phyloP scores from a whole-genome alignment of 129 eudicot genomes.

The Pulicaria dysenterica region DNA sequence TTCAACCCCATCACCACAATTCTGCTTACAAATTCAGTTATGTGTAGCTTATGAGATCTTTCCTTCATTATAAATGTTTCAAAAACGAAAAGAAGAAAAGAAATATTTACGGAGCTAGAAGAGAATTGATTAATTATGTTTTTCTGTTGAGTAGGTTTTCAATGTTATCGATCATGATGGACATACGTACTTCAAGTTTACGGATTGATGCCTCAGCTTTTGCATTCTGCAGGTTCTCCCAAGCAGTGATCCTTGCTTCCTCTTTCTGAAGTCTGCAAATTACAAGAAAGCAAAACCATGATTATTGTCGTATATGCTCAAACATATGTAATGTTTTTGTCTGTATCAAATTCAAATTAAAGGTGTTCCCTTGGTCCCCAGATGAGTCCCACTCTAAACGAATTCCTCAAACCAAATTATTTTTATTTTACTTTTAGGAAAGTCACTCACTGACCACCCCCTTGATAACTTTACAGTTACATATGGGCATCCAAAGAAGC shows the following conservation, averaged over 20 bases:
- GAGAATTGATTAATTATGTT: background rate
- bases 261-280: conserved; percentile 68
- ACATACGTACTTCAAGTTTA: conserved; percentile 72
- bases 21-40: background rate
- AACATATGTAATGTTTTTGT: conserved; percentile 2
- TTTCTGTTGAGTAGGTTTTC: background rate
- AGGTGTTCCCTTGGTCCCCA: conserved; percentile 22
- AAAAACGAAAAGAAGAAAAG: background rate
- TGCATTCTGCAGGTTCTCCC: conserved; percentile 98
- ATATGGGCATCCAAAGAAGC: conserved; percentile 18
- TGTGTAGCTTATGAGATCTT: background rate
- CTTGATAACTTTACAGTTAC: conserved; percentile 17
- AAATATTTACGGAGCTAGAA: background rate
- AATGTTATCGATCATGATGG: background rate
- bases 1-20: conserved; percentile 5
- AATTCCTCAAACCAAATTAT: background rate
- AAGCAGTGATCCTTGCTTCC: conserved; percentile 88
- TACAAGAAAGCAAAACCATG: conserved; percentile 16
- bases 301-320: conserved; percentile 8
- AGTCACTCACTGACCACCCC: background rate
- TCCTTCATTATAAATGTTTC: background rate
- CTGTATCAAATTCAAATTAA: background rate
- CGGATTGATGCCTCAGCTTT: conserved; percentile 86
- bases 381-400: conserved; percentile 26
- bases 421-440: conserved; percentile 5